phyloP scores from a whole-genome alignment of 345 rosid genomes.

The Heritiera fomes region DNA sequence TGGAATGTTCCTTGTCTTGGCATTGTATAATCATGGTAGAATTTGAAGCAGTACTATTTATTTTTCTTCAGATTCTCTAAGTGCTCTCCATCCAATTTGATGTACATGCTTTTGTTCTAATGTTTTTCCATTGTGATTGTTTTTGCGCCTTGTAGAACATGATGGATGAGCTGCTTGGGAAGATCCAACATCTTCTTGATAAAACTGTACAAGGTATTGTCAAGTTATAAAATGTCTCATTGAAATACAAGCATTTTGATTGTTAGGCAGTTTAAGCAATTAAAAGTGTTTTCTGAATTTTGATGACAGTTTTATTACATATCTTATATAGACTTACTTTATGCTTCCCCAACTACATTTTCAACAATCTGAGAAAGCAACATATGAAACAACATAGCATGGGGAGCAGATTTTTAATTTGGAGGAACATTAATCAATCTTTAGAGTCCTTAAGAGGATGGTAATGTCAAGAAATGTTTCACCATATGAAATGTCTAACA shows the following conservation, averaged over 20 bases:
- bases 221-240: not conserved
- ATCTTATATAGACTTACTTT: not conserved
- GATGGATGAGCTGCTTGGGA: conserved; percentile 57
- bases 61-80: conserved; percentile 5
- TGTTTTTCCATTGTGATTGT: conserved; percentile 26
- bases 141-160: conserved; percentile 48
- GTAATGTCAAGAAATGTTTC: not conserved
- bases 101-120: conserved; percentile 14
- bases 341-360: not conserved
- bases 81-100: not conserved
- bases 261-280: not conserved
- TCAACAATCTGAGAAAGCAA: conserved; percentile 7
- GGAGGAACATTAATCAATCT: not conserved
- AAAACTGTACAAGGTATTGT: conserved; percentile 78
- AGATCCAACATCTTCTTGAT: conserved; percentile 74
- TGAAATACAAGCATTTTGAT: conserved; percentile 3
- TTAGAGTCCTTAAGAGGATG: not conserved
- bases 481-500: not conserved
- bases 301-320: not conserved
- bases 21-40: not conserved
- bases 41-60: conserved; percentile 11
- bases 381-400: not conserved
- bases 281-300: not conserved
- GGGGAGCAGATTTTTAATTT: not conserved
- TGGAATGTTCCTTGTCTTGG: not conserved